Percentiles rank a stretch among this genome's conserved stretches.
Conservation (phyloP, 2,329 filamentous ascomycete species). For the Rosellinia necatrix region DNA sequence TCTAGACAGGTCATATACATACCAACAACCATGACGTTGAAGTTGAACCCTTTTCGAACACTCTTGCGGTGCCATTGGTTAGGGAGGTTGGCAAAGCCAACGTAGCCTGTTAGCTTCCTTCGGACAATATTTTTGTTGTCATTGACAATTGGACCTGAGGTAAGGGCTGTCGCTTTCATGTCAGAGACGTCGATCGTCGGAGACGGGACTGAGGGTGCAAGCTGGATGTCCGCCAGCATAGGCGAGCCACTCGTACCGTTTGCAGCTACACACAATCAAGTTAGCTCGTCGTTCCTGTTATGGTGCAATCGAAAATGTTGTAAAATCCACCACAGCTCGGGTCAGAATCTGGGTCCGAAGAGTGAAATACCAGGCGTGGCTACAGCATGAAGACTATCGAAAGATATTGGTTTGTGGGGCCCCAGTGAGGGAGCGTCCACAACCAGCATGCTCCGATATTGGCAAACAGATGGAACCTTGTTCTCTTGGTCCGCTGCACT, state of each 20-base stretch:
- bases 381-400: slow-evolving; percentile 52
- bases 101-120: slow-evolving; percentile 96
- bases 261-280: slow-evolving; percentile 44
- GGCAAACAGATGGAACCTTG: slow-evolving; percentile 40
- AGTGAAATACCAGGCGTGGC: slow-evolving; percentile 33
- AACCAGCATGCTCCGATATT: slow-evolving; percentile 60
- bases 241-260: slow-evolving; percentile 44
- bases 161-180: slow-evolving; percentile 36
- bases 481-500: slow-evolving; percentile 45
- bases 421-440: slow-evolving; percentile 54
- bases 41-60: slow-evolving; percentile 99
- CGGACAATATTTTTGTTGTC: slow-evolving; percentile 95
- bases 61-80: slow-evolving; percentile 99
- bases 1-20: slow-evolving; percentile 45
- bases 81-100: slow-evolving; percentile 96
- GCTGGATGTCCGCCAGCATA: slow-evolving; percentile 51
- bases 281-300: slow-evolving; percentile 42
- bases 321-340: slow-evolving; percentile 28
- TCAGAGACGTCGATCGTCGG: slow-evolving; percentile 45
- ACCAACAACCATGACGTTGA: slow-evolving; percentile 99
- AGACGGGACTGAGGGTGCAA: slow-evolving; percentile 48
- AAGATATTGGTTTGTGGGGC: slow-evolving; percentile 50
- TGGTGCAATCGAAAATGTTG: slow-evolving; percentile 17
- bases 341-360: slow-evolving; percentile 34
- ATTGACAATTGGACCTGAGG: slow-evolving; percentile 56